phyloP scores from a whole-genome alignment of 2,329 filamentous ascomycete genomes.

The Balansia obtecta region DNA sequence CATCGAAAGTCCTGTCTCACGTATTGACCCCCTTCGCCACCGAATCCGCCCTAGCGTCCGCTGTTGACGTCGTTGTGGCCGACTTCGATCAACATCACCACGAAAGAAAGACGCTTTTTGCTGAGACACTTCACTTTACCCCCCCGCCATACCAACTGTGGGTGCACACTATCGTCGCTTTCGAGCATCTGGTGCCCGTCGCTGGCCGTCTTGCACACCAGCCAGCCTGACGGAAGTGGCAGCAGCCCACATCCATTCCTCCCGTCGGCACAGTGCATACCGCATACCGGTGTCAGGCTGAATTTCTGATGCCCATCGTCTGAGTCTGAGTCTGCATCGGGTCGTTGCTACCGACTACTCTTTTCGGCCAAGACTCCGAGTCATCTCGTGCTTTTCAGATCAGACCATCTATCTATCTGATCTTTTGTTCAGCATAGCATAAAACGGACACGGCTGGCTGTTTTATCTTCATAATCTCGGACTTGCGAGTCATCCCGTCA shows the following conservation, averaged over 20 bases:
- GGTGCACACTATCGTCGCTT: not conserved
- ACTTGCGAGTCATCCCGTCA: not conserved
- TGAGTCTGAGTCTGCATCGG: not conserved
- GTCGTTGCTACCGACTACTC: not conserved
- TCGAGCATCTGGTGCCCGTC: not conserved
- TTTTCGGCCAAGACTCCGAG: not conserved
- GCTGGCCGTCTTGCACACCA: not conserved
- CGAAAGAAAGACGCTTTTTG: not conserved
- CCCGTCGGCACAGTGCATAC: not conserved
- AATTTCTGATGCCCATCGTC: not conserved
- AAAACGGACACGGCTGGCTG: not conserved
- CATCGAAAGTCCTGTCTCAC: too few species aligned
- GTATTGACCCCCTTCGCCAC: not conserved
- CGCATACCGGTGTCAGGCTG: conserved; percentile 5
- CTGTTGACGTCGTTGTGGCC: too few species aligned
- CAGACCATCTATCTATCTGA: not conserved
- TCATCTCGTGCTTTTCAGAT: not conserved
- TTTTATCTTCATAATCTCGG: not conserved
- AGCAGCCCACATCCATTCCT: not conserved
- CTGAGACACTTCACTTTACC: conserved; percentile 3
- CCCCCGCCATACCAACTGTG: not conserved
- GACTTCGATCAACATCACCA: too few species aligned
- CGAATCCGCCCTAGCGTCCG: not conserved
- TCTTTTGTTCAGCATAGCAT: not conserved
- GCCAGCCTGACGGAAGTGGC: not conserved